A percentile compares a stretch with the other conserved stretches of the same genome.
Evolutionary conservation across 108 stramenopile species (phyloP).

Genomic region (Halocafeteria seosinensis): DNA sequence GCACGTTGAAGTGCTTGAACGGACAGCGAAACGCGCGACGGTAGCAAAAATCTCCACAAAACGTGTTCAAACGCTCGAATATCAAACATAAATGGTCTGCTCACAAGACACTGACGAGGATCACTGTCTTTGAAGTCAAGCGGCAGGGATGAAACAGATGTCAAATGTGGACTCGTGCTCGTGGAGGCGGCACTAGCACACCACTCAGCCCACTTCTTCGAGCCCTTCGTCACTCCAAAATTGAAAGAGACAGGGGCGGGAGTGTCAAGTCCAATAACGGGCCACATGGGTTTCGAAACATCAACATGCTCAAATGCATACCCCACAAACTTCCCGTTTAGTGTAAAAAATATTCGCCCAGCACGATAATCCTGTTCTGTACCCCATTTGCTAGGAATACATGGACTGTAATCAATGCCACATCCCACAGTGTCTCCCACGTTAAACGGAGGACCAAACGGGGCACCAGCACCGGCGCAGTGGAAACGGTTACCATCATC

Average conservation of each 20-base stretch:
- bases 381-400: not conserved
- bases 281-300: conserved; percentile 40
- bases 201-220: too few species aligned
- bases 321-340: conserved; percentile 62
- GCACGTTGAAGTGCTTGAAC: too few species aligned
- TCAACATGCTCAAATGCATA: conserved; percentile 33
- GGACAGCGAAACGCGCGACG: too few species aligned
- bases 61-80: not conserved
- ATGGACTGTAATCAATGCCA: conserved; percentile 42
- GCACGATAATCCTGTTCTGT: not conserved
- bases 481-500: conserved; percentile 64
- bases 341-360: conserved; percentile 51
- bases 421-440: conserved; percentile 64
- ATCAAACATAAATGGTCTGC: not conserved
- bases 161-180: too few species aligned
- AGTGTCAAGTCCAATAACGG: conserved; percentile 34
- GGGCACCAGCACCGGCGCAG: conserved; percentile 43
- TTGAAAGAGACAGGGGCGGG: not conserved
- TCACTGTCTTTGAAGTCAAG: not conserved
- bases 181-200: too few species aligned
- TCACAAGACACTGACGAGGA: too few species aligned
- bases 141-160: too few species aligned
- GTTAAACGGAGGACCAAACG: conserved; percentile 52
- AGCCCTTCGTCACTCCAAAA: not conserved
- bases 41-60: too few species aligned